Percentiles rank a stretch among this genome's conserved stretches.
phyloP scores from a whole-genome alignment of 2,329 filamentous ascomycete genomes.

The Stagonosporopsis tanaceti region DNA sequence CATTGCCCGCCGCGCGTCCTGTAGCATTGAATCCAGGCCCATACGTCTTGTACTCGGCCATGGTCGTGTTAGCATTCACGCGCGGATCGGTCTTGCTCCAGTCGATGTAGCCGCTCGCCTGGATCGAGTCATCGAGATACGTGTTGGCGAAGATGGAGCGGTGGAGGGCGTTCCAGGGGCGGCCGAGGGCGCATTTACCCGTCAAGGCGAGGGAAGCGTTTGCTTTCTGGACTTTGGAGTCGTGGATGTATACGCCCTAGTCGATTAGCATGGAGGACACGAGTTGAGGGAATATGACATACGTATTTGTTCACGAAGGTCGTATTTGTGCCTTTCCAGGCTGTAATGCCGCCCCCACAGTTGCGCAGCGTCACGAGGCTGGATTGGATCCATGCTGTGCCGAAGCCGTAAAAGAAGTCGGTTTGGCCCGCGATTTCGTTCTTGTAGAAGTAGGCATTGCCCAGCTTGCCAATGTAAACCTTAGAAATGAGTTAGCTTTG shows the following conservation, averaged over 20 bases:
- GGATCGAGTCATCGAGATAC: slow-evolving; percentile 64
- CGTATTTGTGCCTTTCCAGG: slow-evolving; percentile 74
- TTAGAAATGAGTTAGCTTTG: not conserved
- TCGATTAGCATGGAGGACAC: not conserved
- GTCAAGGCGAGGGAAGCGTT: slow-evolving; percentile 55
- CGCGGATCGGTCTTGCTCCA: slow-evolving; percentile 58
- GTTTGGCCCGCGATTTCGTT: slow-evolving; percentile 70
- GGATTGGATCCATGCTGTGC: slow-evolving; percentile 67
- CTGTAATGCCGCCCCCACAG: slow-evolving; percentile 72
- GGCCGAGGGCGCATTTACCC: slow-evolving; percentile 64
- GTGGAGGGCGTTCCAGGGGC: slow-evolving; percentile 69
- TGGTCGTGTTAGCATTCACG: slow-evolving; percentile 55
- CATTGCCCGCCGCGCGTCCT: slow-evolving; percentile 51
- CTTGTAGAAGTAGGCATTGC: slow-evolving; percentile 70
- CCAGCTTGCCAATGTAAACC: slow-evolving; percentile 69
- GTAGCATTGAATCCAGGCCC: slow-evolving; percentile 65
- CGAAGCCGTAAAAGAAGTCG: slow-evolving; percentile 74
- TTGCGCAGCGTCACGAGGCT: slow-evolving; percentile 63
- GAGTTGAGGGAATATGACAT: not conserved
- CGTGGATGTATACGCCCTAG: slow-evolving; percentile 67
- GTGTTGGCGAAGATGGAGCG: slow-evolving; percentile 64
- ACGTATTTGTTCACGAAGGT: slow-evolving; percentile 70
- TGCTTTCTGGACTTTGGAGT: slow-evolving; percentile 62
- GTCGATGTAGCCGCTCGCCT: slow-evolving; percentile 62
- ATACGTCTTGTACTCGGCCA: slow-evolving; percentile 63